Evolutionary conservation across 148 eudicot species (phyloP), one percentile per base, ranked within the genome.

Genomic region (Silene latifolia): DNA sequence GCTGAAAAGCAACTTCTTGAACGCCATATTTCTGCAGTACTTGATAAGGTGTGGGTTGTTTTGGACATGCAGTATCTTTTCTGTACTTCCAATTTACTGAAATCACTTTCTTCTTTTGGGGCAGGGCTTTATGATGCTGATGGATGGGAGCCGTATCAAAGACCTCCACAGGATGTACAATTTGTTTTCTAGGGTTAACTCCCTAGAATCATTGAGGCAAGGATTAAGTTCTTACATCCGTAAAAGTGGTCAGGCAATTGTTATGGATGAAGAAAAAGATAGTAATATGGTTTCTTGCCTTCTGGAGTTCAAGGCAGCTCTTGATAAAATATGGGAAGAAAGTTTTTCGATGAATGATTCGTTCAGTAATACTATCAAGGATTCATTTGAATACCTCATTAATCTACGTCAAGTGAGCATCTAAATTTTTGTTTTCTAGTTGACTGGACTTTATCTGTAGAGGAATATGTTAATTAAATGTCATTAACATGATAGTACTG

Each of bases 221-320:
- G 89, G 89, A 51, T 83, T 94, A 75, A 87, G 87, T 79, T 89
- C 85, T 6, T 90, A 91, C 81, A 94, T 90, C 63, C 79, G 98
- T 56, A 89, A 75, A 84, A 81, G 93, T 74, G 98, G 98, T 51
- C 96, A 89, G 79, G 86, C 87, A 76, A 83, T 85, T 74, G 95
- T 94, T 63, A 87, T 86, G 88, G 98, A 94, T 86, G 97, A 94
- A 77, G 98, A 94, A 76, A 94, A 94, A 81, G 98, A 94, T 39
- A 94, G 89, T 77, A 95, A 91, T 81, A 91, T 94, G 98, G 98
- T 94, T 23, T 85, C 87, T 46, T 87, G 88, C 74, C 90, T 94
- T 59, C 82, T 94, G 85, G 97, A 94, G 63, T 91, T 90, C 82
- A 94, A 94, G 88, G 88, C 83, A 47, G 78, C 84, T 53, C 93